These are phyloP conservation scores for Dryas octopetala DNA, from an alignment of 306 rosid genomes.

Conservation along the genomic window DNA sequence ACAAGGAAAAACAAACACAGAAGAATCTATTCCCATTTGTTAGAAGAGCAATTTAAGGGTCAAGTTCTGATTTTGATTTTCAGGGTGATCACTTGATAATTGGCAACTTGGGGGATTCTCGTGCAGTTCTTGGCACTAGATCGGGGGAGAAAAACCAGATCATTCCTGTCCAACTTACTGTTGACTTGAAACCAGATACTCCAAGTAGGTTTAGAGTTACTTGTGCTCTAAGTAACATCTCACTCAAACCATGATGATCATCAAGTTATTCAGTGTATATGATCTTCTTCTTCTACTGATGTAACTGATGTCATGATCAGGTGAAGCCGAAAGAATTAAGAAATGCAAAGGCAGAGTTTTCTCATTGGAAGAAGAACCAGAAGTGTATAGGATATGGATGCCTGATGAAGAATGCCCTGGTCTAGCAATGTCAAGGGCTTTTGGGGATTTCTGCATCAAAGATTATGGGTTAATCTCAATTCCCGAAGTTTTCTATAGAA, in stretches of 20 bases:
- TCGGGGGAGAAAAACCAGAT: conserved; percentile 48
- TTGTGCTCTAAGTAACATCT: not conserved
- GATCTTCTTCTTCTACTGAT: conserved; percentile 3
- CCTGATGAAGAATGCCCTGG: conserved; percentile 93
- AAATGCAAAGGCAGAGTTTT: conserved; percentile 71
- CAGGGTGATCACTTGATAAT: conserved; percentile 74
- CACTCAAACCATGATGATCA: not conserved
- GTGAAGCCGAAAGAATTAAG: conserved; percentile 77
- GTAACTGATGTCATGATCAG: conserved; percentile 31
- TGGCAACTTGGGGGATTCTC: conserved; percentile 91
- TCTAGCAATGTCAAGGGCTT: conserved; percentile 93
- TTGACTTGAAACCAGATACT: conserved; percentile 79
- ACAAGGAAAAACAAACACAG: too few relatives aligned
- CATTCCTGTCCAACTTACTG: conserved; percentile 73
- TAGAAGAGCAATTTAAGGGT: not conserved
- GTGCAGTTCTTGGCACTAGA: conserved; percentile 86
- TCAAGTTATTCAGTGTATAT: not conserved
- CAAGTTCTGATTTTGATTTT: not conserved
- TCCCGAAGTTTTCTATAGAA: conserved; percentile 71
- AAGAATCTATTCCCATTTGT: too few relatives aligned
- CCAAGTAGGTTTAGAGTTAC: conserved; percentile 49
- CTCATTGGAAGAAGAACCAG: conserved; percentile 71
- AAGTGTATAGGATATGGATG: conserved; percentile 87
- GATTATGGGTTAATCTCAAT: conserved; percentile 79
- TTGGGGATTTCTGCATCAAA: conserved; percentile 93